A percentile compares a stretch with the other conserved stretches of the same genome.
Conservation (phyloP, 495 filamentous ascomycete species). For the Cetradonia linearis region DNA sequence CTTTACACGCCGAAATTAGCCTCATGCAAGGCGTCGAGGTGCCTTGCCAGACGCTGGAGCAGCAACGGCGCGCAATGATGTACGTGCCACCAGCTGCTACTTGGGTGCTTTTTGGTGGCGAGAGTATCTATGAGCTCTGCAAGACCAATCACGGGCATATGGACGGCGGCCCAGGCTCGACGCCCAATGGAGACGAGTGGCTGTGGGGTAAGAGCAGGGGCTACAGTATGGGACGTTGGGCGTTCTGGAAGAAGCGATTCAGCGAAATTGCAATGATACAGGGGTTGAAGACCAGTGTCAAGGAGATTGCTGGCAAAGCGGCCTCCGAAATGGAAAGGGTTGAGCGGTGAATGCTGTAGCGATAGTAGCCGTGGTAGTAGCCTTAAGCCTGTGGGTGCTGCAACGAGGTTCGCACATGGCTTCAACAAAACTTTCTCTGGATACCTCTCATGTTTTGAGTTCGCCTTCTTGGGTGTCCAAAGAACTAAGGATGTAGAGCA, state of each 20-base stretch:
- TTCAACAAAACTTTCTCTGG: too few relatives aligned
- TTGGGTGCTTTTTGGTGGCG: slow-evolving; percentile 28
- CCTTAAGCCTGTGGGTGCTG: too few relatives aligned
- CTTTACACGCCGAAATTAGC: slow-evolving; percentile 12
- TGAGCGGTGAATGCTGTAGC: neutral
- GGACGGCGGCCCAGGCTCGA: too few relatives aligned
- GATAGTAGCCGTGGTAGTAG: too few relatives aligned
- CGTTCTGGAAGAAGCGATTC: slow-evolving; percentile 31
- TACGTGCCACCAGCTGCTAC: slow-evolving; percentile 12
- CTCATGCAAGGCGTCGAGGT: slow-evolving; percentile 11
- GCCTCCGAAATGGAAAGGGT: neutral
- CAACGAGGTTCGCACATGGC: too few relatives aligned
- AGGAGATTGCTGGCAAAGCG: neutral
- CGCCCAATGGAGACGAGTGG: too few relatives aligned
- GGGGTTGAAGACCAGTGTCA: neutral
- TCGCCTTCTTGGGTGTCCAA: too few relatives aligned
- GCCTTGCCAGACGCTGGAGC: slow-evolving; percentile 12
- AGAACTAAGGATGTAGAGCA: too few relatives aligned
- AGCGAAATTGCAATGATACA: slow-evolving; percentile 24
- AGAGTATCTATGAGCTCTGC: slow-evolving; percentile 16
- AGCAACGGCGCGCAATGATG: slow-evolving; percentile 5
- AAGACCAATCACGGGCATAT: too few relatives aligned
- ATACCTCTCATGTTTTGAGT: too few relatives aligned
- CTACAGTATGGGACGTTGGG: slow-evolving; percentile 33
- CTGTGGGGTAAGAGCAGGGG: slow-evolving; percentile 8